Evolutionary conservation across 2,329 filamentous ascomycete genomes (phyloP).

Genomic region (Colletotrichum eremochloae): DNA sequence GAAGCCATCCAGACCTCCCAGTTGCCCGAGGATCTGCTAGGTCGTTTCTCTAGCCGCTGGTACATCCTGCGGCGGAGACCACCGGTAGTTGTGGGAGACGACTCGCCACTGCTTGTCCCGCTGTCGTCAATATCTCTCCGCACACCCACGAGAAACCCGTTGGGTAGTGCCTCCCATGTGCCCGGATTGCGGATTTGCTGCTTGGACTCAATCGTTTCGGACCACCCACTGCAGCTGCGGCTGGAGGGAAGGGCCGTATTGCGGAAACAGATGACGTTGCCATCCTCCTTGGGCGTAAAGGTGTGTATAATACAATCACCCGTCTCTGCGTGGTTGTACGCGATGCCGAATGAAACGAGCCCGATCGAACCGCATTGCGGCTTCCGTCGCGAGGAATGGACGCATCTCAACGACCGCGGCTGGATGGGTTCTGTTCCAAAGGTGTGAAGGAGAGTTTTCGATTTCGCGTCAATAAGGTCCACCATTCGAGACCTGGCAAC

Average conservation of each 20-base stretch:
- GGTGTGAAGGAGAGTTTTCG: slow-evolving; percentile 66
- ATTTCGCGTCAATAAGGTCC: slow-evolving; percentile 66
- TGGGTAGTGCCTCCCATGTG: slow-evolving; percentile 72
- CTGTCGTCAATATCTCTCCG: slow-evolving; percentile 58
- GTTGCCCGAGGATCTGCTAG: slow-evolving; percentile 48
- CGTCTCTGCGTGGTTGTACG: slow-evolving; percentile 71
- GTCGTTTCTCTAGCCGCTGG: slow-evolving; percentile 44
- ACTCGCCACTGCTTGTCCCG: slow-evolving; percentile 41
- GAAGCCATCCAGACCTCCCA: slow-evolving; percentile 71
- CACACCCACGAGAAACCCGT: slow-evolving; percentile 74
- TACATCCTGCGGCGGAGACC: slow-evolving; percentile 50
- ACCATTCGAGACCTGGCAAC: slow-evolving; percentile 70
- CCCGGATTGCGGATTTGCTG: slow-evolving; percentile 73
- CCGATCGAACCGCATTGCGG: slow-evolving; percentile 68
- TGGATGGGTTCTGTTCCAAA: slow-evolving; percentile 72
- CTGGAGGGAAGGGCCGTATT: slow-evolving; percentile 56
- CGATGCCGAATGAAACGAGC: slow-evolving; percentile 73
- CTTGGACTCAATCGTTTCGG: slow-evolving; percentile 63
- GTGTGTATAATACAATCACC: slow-evolving; percentile 75
- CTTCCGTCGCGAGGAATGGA: slow-evolving; percentile 65
- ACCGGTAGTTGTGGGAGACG: slow-evolving; percentile 42
- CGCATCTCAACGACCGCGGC: slow-evolving; percentile 70
- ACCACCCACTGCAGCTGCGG: slow-evolving; percentile 64
- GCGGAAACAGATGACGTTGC: slow-evolving; percentile 69
- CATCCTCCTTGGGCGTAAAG: slow-evolving; percentile 67